Evolutionary conservation across 371 early-diverging fungal species (phyloP).

Genomic region (Mortierella sp.): DNA sequence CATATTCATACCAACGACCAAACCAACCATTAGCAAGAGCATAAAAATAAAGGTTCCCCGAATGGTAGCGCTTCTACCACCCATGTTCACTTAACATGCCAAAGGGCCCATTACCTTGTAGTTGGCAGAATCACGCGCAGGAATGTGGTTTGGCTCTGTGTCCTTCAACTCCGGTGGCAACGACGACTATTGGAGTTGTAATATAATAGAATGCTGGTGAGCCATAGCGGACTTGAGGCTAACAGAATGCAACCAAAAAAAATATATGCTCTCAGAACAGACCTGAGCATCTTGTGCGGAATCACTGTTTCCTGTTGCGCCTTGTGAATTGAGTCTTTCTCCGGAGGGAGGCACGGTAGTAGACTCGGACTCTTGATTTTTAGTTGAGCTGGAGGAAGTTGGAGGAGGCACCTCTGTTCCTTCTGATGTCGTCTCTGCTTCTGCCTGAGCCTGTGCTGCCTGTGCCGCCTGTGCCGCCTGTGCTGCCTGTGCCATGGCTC

Average conservation of each 20-base stretch:
- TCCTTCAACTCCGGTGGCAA: slow-evolving; percentile 26
- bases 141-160: slow-evolving; percentile 11
- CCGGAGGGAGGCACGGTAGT: slow-evolving; percentile 4
- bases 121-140: slow-evolving; percentile 40
- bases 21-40: too few species aligned
- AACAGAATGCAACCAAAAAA: slow-evolving; percentile 7
- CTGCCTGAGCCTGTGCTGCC: slow-evolving; percentile 1
- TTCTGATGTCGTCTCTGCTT: slow-evolving; percentile 1
- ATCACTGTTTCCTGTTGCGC: slow-evolving; percentile 14
- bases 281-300: slow-evolving; percentile 24
- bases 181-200: background rate
- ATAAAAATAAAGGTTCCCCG: too few species aligned
- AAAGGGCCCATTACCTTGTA: slow-evolving; percentile 51
- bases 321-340: slow-evolving; percentile 23
- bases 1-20: background rate
- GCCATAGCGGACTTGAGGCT: slow-evolving; percentile 7
- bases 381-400: slow-evolving; percentile 9
- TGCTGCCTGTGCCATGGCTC: slow-evolving; percentile 28
- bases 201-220: slow-evolving; percentile 11
- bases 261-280: slow-evolving; percentile 17
- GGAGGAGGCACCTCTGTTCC: background rate
- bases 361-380: slow-evolving; percentile 6
- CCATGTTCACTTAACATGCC: background rate
- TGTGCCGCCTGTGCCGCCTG: background rate
- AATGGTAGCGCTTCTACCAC: too few species aligned